phyloP scores from a whole-genome alignment of 192 early-diverging fungal genomes.

The Podila verticillata region DNA sequence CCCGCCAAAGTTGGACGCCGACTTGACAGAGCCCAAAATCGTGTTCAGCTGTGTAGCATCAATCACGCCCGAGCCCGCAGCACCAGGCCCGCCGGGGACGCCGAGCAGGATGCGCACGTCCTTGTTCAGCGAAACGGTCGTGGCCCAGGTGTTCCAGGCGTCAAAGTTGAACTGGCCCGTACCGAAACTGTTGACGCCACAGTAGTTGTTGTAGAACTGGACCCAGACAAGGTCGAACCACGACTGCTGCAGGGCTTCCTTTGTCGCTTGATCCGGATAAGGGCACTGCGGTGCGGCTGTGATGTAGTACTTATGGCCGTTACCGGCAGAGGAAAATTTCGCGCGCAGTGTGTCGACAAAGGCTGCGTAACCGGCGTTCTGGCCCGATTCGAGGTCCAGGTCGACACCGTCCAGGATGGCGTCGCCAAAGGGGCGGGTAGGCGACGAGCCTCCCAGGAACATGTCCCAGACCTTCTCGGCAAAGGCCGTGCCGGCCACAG shows the following conservation, averaged over 20 bases:
- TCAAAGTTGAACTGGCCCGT: constrained; percentile 63
- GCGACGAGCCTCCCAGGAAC: constrained; percentile 68
- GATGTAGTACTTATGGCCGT: constrained; percentile 54
- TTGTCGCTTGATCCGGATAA: constrained; percentile 66
- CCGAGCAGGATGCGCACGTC: constrained; percentile 68
- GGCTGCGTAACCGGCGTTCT: constrained; percentile 59
- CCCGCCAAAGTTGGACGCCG: constrained; percentile 66
- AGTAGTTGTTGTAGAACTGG: constrained; percentile 77
- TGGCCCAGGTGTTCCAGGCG: constrained; percentile 71
- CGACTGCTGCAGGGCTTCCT: constrained; percentile 63
- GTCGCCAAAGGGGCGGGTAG: constrained; percentile 66
- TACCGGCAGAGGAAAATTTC: constrained; percentile 5
- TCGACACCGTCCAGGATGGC: constrained; percentile 71
- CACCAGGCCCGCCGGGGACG: constrained; percentile 64
- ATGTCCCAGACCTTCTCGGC: constrained; percentile 65
- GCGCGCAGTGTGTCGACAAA: constrained; percentile 53
- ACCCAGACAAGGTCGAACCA: constrained; percentile 75
- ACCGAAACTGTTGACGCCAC: constrained; percentile 59
- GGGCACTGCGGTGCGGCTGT: constrained; percentile 70
- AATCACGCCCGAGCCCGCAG: constrained; percentile 56
- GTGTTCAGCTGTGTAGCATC: constrained; percentile 27
- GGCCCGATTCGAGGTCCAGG: constrained; percentile 66
- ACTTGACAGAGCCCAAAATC: constrained; percentile 27
- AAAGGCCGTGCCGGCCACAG: constrained; percentile 47
- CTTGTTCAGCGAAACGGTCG: constrained; percentile 61